phyloP scores from a whole-genome alignment of 345 rosid genomes.

The Cardamine resedifolia region DNA sequence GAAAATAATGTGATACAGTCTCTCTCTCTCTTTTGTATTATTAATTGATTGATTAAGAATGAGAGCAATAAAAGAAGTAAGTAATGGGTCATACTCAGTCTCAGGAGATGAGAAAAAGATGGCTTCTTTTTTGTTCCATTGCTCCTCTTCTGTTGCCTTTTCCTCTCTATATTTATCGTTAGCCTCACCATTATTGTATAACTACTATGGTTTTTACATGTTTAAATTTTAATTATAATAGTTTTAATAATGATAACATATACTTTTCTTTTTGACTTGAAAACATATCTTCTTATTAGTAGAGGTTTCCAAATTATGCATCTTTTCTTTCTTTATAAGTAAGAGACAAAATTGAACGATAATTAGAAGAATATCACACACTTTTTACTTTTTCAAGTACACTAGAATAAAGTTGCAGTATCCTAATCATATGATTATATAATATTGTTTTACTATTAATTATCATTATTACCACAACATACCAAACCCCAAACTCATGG shows the following conservation, averaged over 20 bases:
- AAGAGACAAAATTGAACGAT: neutral
- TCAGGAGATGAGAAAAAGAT: conserved; percentile 26
- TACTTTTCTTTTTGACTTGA: too few species aligned
- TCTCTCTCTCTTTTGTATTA: too few species aligned
- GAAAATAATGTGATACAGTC: neutral
- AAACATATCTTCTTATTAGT: neutral
- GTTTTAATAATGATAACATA: too few species aligned
- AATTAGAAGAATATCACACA: neutral
- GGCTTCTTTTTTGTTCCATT: conserved; percentile 3
- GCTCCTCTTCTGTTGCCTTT: too few species aligned
- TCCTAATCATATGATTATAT: neutral
- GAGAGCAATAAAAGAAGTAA: conserved; percentile 30
- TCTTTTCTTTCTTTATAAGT: too few species aligned
- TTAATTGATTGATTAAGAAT: conserved; percentile 3
- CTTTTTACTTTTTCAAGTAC: neutral
- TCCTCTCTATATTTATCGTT: neutral
- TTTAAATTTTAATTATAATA: too few species aligned
- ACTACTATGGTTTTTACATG: too few species aligned
- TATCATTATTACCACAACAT: neutral
- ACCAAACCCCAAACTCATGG: neutral
- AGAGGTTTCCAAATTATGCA: neutral
- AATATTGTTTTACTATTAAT: neutral
- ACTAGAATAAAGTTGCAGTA: neutral
- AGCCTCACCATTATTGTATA: too few species aligned
- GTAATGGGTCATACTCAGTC: conserved; percentile 31